These are phyloP conservation scores for Lathyrus aphaca DNA, from an alignment of 306 rosid species.

Conservation along the genomic window DNA sequence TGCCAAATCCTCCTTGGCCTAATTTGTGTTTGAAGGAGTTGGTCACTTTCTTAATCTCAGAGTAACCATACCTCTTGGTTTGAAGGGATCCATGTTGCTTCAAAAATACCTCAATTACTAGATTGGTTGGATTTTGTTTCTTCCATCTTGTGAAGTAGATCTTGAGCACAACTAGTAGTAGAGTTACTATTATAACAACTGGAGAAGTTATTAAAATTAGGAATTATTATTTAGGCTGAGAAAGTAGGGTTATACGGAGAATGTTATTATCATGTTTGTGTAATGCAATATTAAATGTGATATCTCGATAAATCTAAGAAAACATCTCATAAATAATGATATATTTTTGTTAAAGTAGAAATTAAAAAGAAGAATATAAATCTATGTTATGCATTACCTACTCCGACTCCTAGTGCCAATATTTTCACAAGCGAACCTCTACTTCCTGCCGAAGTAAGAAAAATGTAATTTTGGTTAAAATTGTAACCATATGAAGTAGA, in stretches of 20 bases:
- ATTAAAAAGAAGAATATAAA: too few species aligned
- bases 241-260: neutral
- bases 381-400: neutral
- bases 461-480: neutral
- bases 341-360: too few species aligned
- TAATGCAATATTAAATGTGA: neutral
- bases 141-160: neutral
- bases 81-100: slow-evolving; percentile 2
- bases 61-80: slow-evolving; percentile 30
- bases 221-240: neutral
- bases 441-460: slow-evolving; percentile 3
- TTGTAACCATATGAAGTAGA: neutral
- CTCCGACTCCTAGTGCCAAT: neutral
- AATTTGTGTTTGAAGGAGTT: slow-evolving; percentile 44
- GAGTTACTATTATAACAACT: neutral
- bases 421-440: neutral
- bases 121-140: neutral
- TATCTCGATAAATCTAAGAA: too few species aligned
- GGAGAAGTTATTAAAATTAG: neutral
- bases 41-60: slow-evolving; percentile 43
- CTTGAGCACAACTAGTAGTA: neutral
- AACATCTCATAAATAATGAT: too few species aligned
- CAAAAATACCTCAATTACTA: neutral
- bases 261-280: neutral
- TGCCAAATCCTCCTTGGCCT: slow-evolving; percentile 53